phyloP scores from a whole-genome alignment of 2,329 filamentous ascomycete species.

The Aschersonia sp. region DNA sequence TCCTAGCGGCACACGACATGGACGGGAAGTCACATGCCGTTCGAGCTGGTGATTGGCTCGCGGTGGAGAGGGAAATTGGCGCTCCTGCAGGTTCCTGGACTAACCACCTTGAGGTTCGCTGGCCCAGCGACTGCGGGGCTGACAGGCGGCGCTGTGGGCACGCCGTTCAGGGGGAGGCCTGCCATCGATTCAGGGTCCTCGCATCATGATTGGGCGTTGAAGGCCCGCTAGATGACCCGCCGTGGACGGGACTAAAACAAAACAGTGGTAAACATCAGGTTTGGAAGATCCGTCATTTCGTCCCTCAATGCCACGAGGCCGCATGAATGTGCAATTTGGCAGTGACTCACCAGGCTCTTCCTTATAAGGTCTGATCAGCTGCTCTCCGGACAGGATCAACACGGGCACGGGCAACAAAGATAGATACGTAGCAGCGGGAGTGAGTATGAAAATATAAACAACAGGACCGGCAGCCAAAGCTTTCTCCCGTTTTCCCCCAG shows the following conservation, averaged over 20 bases:
- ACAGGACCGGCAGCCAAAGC: no score
- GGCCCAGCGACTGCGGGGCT: not conserved
- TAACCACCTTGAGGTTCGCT: no score
- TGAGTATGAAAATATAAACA: no score
- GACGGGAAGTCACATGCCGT: slow-evolving; percentile 18
- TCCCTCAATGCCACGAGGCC: not conserved
- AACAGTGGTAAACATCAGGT: not conserved
- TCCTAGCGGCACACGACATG: slow-evolving; percentile 10
- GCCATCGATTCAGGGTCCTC: not conserved
- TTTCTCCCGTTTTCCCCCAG: no score
- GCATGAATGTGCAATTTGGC: not conserved
- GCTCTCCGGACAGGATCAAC: no score
- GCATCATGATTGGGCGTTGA: not conserved
- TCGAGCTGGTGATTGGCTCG: not conserved
- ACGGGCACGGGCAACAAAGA: no score
- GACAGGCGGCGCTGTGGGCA: not conserved
- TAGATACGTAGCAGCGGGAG: no score
- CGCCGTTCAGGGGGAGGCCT: not conserved
- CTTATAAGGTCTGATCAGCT: not conserved
- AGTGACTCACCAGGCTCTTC: not conserved
- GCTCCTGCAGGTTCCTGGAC: not conserved
- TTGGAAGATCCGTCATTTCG: not conserved
- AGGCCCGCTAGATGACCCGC: not conserved
- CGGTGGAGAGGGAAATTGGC: not conserved
- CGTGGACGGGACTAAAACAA: not conserved